phyloP scores from a whole-genome alignment of 768 basidiomycete species.

The Tricholomella constricta region DNA sequence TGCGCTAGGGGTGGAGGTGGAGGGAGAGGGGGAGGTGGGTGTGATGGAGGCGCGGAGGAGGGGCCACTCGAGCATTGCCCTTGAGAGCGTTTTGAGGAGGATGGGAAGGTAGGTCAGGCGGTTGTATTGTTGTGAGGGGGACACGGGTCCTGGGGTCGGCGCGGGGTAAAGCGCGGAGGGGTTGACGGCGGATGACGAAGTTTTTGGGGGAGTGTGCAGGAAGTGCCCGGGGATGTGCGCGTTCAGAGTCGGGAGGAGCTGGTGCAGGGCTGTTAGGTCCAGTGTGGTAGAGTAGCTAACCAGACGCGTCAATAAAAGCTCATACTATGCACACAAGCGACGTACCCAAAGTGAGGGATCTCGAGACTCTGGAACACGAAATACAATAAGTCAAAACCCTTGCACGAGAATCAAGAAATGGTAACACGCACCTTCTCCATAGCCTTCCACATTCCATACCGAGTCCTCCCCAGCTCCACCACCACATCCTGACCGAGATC shows the following conservation, averaged over 20 bases:
- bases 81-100: slow-evolving; percentile 79
- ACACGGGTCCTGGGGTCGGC: slow-evolving; percentile 44
- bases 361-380: slow-evolving; percentile 62
- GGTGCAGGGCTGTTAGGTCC: slow-evolving; percentile 71
- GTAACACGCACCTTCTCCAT: slow-evolving; percentile 75
- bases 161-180: slow-evolving; percentile 40
- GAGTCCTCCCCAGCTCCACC: slow-evolving; percentile 74
- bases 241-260: slow-evolving; percentile 64
- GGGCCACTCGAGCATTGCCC: slow-evolving; percentile 83
- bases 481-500: slow-evolving; percentile 46
- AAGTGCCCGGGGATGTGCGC: slow-evolving; percentile 66
- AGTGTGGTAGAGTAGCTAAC: slow-evolving; percentile 71
- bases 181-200: slow-evolving; percentile 31
- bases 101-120: slow-evolving; percentile 82
- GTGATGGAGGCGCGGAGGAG: slow-evolving; percentile 78
- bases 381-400: slow-evolving; percentile 2
- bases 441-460: slow-evolving; percentile 87
- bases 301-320: neutral
- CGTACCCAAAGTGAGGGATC: slow-evolving; percentile 83
- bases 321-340: neutral
- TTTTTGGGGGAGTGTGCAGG: slow-evolving; percentile 28
- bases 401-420: neutral
- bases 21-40: slow-evolving; percentile 40
- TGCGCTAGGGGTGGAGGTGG: slow-evolving; percentile 19
- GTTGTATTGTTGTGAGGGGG: slow-evolving; percentile 55